Conservation (phyloP, 805 yeast species). For the Kockiozyma suomiensis region DNA sequence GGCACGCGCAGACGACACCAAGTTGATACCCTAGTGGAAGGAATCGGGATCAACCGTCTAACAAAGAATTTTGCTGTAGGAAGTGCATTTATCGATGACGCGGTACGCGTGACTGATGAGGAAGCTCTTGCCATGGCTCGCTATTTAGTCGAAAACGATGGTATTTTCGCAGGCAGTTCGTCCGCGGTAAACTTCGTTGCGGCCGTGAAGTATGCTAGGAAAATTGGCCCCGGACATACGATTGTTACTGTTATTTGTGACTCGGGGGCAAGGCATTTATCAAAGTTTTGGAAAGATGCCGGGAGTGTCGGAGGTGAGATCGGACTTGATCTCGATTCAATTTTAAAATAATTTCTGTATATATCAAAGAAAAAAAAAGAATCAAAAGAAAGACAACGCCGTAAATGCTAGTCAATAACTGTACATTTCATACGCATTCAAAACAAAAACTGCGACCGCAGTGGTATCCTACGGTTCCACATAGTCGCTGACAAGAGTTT, state of each 20-base stretch:
- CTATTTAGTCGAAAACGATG: slow-evolving; percentile 77
- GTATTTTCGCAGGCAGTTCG: slow-evolving; percentile 87
- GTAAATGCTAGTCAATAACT: background rate
- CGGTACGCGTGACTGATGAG: slow-evolving; percentile 74
- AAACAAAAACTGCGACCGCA: slow-evolving; percentile 32
- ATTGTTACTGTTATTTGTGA: slow-evolving; percentile 90
- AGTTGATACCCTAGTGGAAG: slow-evolving; percentile 92
- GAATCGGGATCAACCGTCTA: slow-evolving; percentile 86
- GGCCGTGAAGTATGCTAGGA: slow-evolving; percentile 62
- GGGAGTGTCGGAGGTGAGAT: slow-evolving; percentile 1
- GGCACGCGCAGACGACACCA: slow-evolving; percentile 95
- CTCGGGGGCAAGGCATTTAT: slow-evolving; percentile 84
- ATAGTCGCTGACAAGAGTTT: background rate
- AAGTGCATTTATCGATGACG: slow-evolving; percentile 70
- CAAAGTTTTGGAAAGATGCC: slow-evolving; percentile 79
- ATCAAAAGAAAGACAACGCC: background rate
- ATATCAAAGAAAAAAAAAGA: background rate
- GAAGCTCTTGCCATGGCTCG: slow-evolving; percentile 91
- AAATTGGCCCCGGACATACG: slow-evolving; percentile 59
- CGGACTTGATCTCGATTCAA: slow-evolving; percentile 6
- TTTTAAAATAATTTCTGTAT: background rate
- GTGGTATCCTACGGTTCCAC: slow-evolving; percentile 27
- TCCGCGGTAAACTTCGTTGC: slow-evolving; percentile 95
- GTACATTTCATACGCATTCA: slow-evolving; percentile 15
- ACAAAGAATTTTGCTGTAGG: slow-evolving; percentile 80